These are phyloP conservation scores for Epichloe coenophiala DNA, from an alignment of 2,329 filamentous ascomycete species.

Conservation along the genomic window DNA sequence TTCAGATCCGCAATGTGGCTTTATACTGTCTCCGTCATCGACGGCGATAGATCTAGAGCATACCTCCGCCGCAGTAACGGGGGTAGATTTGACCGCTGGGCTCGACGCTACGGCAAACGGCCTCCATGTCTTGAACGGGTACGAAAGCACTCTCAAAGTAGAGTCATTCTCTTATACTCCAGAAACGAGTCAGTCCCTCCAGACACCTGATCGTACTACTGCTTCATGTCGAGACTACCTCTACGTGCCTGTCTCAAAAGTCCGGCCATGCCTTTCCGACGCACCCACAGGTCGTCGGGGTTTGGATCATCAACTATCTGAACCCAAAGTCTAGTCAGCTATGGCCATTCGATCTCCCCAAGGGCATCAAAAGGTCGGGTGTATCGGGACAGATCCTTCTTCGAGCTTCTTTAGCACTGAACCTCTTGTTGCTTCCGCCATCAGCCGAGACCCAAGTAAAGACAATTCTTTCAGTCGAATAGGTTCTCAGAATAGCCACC, in stretches of 20 bases:
- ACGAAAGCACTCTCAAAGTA: background rate
- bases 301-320: background rate
- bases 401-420: background rate
- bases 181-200: background rate
- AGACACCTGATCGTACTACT: too few species aligned
- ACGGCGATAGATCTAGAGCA: constrained; percentile 2
- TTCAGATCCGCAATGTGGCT: background rate
- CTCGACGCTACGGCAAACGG: background rate
- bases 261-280: constrained; percentile 9
- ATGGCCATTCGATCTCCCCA: background rate
- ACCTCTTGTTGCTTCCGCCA: background rate
- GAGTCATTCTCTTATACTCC: background rate
- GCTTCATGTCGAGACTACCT: background rate
- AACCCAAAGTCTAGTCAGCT: background rate
- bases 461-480: background rate
- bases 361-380: background rate
- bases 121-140: background rate
- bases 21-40: constrained; percentile 4
- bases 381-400: background rate
- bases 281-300: background rate
- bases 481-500: constrained; percentile 1
- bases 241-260: constrained; percentile 10
- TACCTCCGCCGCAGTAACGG: background rate
- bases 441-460: background rate
- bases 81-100: background rate